A percentile compares a stretch with the other conserved stretches of the same genome.
Conservation (phyloP, 805 yeast species). For the Yarrowia keelungensis region DNA sequence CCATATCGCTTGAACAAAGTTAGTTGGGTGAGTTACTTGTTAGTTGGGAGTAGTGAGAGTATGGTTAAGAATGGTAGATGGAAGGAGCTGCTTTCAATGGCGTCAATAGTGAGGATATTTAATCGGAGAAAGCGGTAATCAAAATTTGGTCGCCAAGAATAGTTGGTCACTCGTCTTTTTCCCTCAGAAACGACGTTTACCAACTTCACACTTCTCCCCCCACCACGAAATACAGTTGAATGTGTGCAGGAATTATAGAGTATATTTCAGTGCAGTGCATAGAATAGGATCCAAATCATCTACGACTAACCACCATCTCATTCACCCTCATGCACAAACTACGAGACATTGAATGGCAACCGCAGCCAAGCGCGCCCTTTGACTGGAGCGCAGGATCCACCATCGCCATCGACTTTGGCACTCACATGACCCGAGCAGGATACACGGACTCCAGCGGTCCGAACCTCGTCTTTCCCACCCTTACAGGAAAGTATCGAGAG, state of each 20-base stretch:
- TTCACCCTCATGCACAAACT: constrained; percentile 16
- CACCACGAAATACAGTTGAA: no score
- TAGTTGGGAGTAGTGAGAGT: neutral
- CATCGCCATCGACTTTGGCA: constrained; percentile 88
- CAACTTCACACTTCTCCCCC: no score
- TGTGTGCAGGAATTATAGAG: no score
- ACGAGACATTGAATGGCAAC: constrained; percentile 34
- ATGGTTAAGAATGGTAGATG: no score
- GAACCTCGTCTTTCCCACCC: constrained; percentile 74
- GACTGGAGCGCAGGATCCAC: constrained; percentile 67
- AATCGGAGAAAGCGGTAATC: no score
- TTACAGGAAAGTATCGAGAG: constrained; percentile 78
- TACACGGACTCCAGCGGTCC: constrained; percentile 45
- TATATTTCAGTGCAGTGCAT: constrained; percentile 1
- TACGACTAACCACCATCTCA: neutral
- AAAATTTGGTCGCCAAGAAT: no score
- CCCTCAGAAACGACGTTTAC: no score
- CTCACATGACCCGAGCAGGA: constrained; percentile 56
- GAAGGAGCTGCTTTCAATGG: no score
- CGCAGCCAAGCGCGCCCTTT: constrained; percentile 57
- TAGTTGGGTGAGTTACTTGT: constrained; percentile 15
- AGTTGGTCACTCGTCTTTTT: no score
- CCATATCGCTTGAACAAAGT: neutral
- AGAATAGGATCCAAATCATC: neutral
- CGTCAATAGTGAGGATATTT: no score